Percentiles rank a stretch among this genome's conserved stretches.
Evolutionary conservation across 306 rosid genomes (phyloP).

Genomic region (Adenanthera pavonina): DNA sequence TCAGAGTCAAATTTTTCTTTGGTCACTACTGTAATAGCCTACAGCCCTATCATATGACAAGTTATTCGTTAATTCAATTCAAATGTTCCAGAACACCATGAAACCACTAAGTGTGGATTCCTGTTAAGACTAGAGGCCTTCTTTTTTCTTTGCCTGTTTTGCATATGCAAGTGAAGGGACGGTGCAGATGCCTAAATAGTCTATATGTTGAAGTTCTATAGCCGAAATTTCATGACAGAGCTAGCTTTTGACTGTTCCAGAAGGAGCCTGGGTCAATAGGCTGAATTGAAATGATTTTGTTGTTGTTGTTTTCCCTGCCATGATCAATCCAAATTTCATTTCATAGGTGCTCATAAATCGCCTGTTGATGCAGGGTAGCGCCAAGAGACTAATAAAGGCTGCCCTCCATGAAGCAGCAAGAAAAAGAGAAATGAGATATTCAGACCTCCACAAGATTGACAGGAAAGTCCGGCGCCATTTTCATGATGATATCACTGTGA

Average conservation of each 20-base stretch:
- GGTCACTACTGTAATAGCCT: not conserved
- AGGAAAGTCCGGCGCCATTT: conserved; percentile 90
- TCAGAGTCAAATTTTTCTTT: not conserved
- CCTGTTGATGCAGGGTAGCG: conserved; percentile 68
- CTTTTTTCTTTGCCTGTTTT: too few relatives aligned
- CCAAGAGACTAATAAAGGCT: conserved; percentile 76
- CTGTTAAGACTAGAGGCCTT: too few relatives aligned
- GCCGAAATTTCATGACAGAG: not conserved
- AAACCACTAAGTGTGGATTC: not conserved
- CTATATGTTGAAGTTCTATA: too few relatives aligned
- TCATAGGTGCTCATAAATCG: conserved; percentile 4
- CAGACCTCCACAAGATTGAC: conserved; percentile 79
- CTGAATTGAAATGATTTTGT: not conserved
- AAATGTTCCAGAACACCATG: not conserved
- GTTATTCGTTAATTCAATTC: not conserved
- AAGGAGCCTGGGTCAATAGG: not conserved
- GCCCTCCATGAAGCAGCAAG: conserved; percentile 89
- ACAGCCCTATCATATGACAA: not conserved
- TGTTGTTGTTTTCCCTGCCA: not conserved
- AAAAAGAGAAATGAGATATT: conserved; percentile 75
- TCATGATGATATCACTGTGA: conserved; percentile 83
- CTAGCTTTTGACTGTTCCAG: not conserved
- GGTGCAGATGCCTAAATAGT: too few relatives aligned
- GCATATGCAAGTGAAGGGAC: too few relatives aligned
- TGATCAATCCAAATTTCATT: not conserved